Conservation (phyloP, 176 grass and related monocot species). For the Cenchrus fungigraminus region DNA sequence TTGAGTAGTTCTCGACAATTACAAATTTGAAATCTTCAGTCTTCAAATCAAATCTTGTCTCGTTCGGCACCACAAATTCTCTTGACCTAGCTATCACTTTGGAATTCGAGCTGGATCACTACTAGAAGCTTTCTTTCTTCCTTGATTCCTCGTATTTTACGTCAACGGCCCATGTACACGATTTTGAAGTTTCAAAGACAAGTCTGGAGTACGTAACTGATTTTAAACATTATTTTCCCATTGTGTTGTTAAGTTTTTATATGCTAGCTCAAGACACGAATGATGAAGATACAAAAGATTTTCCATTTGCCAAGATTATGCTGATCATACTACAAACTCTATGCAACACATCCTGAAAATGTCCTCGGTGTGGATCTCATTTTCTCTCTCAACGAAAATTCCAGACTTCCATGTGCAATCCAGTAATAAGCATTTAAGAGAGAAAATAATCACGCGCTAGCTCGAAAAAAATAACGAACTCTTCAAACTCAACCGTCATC, state of each 20-base stretch:
- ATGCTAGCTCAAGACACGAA: neutral
- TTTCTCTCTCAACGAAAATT: neutral
- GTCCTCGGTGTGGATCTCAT: neutral
- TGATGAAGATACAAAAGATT: neutral
- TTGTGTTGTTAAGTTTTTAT: neutral
- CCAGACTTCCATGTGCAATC: neutral
- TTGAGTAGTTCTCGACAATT: neutral
- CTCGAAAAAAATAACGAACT: neutral
- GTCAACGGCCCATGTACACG: neutral
- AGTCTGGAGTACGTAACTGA: too few species aligned
- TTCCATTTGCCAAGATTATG: neutral
- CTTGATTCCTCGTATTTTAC: neutral
- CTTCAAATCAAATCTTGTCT: neutral
- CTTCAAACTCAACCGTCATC: neutral
- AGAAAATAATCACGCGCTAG: neutral
- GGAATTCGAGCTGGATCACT: neutral
- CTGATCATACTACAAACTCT: neutral
- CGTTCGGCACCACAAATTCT: constrained; percentile 10
- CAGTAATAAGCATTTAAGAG: neutral
- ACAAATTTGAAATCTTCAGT: neutral
- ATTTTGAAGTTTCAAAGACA: constrained; percentile 9
- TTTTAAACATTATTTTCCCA: neutral
- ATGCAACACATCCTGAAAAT: neutral
- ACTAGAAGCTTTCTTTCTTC: neutral
- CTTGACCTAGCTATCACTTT: neutral